Evolutionary conservation across 139 green algal genomes (phyloP).

Genomic region (Chlamydomonas eustigma): DNA sequence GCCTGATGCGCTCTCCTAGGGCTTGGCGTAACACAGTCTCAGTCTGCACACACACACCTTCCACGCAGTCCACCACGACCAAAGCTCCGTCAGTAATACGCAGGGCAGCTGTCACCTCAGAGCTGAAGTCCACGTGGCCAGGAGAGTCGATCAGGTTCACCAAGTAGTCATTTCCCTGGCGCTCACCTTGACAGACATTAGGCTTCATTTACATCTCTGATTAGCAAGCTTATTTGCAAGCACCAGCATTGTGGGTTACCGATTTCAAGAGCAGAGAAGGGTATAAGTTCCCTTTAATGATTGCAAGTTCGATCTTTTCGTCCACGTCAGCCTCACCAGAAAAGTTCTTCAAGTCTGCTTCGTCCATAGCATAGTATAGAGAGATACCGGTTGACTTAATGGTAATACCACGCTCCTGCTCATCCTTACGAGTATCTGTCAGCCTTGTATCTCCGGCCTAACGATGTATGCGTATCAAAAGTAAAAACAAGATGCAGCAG

Average conservation of each 20-base stretch:
- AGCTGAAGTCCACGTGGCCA: slow-evolving; percentile 99
- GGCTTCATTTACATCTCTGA: too few species aligned
- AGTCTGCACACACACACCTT: slow-evolving; percentile 99
- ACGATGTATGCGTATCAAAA: too few species aligned
- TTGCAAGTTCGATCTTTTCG: too few species aligned
- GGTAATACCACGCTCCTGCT: slow-evolving; percentile 98
- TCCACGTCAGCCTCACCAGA: slow-evolving; percentile 20
- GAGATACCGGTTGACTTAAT: slow-evolving; percentile 99
- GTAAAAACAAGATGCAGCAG: too few species aligned
- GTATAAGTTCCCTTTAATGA: too few species aligned
- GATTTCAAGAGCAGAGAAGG: too few species aligned
- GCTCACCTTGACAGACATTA: slow-evolving; percentile 56
- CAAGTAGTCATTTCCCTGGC: slow-evolving; percentile 89
- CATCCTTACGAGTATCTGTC: slow-evolving; percentile 95
- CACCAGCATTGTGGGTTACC: too few species aligned
- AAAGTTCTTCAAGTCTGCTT: slow-evolving; percentile 75
- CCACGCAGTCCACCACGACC: slow-evolving; percentile 98
- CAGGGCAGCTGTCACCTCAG: slow-evolving; percentile 97
- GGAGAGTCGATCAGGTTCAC: slow-evolving; percentile 99
- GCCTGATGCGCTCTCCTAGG: slow-evolving; percentile 93
- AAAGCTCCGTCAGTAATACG: slow-evolving; percentile 99
- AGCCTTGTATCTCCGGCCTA: slow-evolving; percentile 86
- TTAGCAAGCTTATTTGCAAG: too few species aligned
- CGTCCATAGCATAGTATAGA: slow-evolving; percentile 92
- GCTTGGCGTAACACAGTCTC: slow-evolving; percentile 98